phyloP scores from a whole-genome alignment of 1,284 basidiomycete species.

The Apiotrichum brassicae region DNA sequence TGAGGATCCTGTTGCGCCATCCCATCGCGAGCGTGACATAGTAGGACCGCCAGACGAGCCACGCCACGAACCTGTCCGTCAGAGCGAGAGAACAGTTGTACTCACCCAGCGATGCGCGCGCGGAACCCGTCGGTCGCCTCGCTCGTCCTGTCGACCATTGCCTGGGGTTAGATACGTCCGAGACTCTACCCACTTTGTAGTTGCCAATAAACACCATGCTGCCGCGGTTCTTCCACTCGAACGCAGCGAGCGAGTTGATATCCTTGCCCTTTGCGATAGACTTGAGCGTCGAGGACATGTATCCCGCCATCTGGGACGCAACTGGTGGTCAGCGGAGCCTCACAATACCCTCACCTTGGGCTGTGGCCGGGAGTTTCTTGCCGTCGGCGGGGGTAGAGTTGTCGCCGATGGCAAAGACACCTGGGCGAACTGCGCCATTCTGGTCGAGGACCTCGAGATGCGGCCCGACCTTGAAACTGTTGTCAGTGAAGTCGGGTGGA shows the following conservation, averaged over 20 bases:
- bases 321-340: conserved; percentile 49
- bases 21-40: conserved; percentile 62
- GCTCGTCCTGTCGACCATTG: conserved; percentile 60
- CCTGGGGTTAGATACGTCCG: conserved; percentile 52
- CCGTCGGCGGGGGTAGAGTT: conserved; percentile 58
- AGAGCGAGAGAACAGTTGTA: not conserved
- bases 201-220: conserved; percentile 74
- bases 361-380: conserved; percentile 68
- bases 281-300: conserved; percentile 64
- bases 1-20: conserved; percentile 66
- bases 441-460: conserved; percentile 56
- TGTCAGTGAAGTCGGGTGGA: conserved; percentile 5
- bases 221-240: conserved; percentile 65
- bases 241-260: conserved; percentile 48
- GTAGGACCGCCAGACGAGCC: conserved; percentile 48
- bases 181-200: conserved; percentile 50
- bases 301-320: conserved; percentile 71
- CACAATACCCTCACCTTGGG: conserved; percentile 50
- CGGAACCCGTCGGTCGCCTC: conserved; percentile 56
- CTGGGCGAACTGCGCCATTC: conserved; percentile 58
- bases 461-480: conserved; percentile 57
- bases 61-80: conserved; percentile 19
- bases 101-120: conserved; percentile 57
- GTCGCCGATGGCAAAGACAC: conserved; percentile 80
- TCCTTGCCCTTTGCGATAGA: conserved; percentile 52